phyloP scores from a whole-genome alignment of 2,329 filamentous ascomycete species.

The Fusarium luffae region DNA sequence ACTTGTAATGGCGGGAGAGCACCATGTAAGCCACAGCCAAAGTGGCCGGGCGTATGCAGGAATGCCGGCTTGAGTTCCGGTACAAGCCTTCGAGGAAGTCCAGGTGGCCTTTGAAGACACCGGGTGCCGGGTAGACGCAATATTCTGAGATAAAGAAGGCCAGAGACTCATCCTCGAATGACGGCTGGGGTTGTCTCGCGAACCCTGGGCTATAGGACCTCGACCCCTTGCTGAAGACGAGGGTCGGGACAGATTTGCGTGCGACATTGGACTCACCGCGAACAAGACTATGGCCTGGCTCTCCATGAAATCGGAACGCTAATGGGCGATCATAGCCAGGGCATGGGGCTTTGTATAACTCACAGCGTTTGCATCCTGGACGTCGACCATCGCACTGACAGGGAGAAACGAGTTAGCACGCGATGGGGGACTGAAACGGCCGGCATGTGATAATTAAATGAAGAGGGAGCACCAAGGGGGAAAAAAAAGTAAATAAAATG shows the following conservation, averaged over 20 bases:
- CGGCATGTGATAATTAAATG: background rate
- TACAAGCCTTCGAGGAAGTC: slow-evolving; percentile 31
- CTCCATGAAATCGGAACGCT: slow-evolving; percentile 32
- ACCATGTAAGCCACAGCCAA: slow-evolving; percentile 26
- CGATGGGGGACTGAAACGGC: background rate
- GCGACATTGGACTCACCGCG: background rate
- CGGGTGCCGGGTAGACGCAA: slow-evolving; percentile 14
- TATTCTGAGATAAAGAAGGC: slow-evolving; percentile 28
- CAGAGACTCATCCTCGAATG: slow-evolving; percentile 31
- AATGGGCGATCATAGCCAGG: slow-evolving; percentile 34
- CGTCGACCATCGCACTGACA: slow-evolving; percentile 30
- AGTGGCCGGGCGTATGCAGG: slow-evolving; percentile 28
- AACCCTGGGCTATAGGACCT: background rate
- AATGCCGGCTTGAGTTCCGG: slow-evolving; percentile 4
- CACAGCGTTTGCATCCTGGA: slow-evolving; percentile 31
- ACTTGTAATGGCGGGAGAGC: slow-evolving; percentile 34
- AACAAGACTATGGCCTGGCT: slow-evolving; percentile 25
- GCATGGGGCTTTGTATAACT: slow-evolving; percentile 30
- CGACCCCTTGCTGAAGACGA: background rate
- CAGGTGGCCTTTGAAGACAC: slow-evolving; percentile 19
- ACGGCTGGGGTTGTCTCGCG: slow-evolving; percentile 29
- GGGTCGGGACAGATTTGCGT: slow-evolving; percentile 1
- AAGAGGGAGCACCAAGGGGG: background rate
- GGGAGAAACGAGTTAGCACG: background rate
- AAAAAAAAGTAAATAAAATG: background rate